These are phyloP conservation scores for Acacia concinna DNA, from an alignment of 331 rosid species.

Conservation along the genomic window DNA sequence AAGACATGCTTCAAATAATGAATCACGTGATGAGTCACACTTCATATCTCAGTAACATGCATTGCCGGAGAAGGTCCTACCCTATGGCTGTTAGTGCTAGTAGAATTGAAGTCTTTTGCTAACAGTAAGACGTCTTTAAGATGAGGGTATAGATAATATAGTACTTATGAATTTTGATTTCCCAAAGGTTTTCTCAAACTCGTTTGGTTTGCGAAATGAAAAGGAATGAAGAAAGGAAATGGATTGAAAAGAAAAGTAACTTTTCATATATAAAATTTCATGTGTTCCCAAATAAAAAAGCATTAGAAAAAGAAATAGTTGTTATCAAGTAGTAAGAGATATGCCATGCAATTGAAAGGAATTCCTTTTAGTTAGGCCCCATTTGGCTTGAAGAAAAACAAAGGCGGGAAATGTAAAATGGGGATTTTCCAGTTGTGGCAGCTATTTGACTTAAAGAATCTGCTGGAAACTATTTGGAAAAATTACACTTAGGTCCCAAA, in stretches of 20 bases:
- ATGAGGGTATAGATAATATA: not conserved
- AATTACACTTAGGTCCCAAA: too few relatives aligned
- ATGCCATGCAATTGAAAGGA: not conserved
- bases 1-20: constrained; percentile 11
- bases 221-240: not conserved
- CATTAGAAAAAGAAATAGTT: not conserved
- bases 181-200: not conserved
- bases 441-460: too few relatives aligned
- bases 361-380: too few relatives aligned
- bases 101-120: not conserved
- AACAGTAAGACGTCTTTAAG: not conserved
- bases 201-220: not conserved
- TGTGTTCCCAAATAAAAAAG: not conserved
- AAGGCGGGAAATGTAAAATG: too few relatives aligned
- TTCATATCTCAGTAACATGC: not conserved
- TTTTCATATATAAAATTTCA: not conserved
- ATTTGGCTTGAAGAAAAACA: too few relatives aligned
- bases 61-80: constrained; percentile 9
- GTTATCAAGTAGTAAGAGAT: not conserved
- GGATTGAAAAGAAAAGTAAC: not conserved
- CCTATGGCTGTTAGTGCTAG: not conserved
- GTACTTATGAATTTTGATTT: not conserved
- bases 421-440: too few relatives aligned
- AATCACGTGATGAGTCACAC: not conserved
- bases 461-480: too few relatives aligned